These are phyloP conservation scores for Podospora australis DNA, from an alignment of 495 filamentous ascomycete genomes.

Conservation along the genomic window DNA sequence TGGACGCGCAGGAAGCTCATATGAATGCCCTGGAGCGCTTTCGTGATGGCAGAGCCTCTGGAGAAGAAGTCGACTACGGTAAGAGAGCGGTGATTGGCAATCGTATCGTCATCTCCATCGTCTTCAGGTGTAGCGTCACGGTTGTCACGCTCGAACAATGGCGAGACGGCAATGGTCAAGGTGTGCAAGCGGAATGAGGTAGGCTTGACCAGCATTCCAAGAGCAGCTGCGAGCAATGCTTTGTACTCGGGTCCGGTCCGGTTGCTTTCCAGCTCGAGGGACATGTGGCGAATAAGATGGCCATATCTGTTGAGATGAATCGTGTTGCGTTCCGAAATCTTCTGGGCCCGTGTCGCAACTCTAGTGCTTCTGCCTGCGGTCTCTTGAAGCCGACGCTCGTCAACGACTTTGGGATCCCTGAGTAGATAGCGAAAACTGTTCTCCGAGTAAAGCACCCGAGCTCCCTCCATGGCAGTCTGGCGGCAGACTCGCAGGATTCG, in stretches of 20 bases:
- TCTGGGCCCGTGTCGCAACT: background rate
- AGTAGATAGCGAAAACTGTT: constrained; percentile 36
- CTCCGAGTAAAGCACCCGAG: constrained; percentile 31
- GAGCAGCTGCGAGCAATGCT: constrained; percentile 14
- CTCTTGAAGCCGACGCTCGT: background rate
- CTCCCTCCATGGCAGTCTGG: constrained; percentile 22
- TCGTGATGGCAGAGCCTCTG: constrained; percentile 1
- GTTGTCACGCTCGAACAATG: background rate
- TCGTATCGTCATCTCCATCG: background rate
- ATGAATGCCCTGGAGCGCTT: constrained; percentile 17
- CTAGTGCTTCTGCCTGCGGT: background rate
- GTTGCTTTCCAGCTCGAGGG: constrained; percentile 31
- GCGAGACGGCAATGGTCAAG: constrained; percentile 24
- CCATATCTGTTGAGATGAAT: constrained; percentile 32
- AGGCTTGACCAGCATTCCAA: constrained; percentile 8
- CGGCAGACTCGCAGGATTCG: constrained; percentile 27
- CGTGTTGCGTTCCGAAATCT: background rate
- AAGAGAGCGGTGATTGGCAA: constrained; percentile 7
- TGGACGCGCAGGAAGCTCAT: constrained; percentile 20
- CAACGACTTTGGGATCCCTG: constrained; percentile 21
- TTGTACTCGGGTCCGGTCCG: constrained; percentile 20
- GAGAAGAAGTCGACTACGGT: constrained; percentile 21
- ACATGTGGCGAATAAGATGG: constrained; percentile 31
- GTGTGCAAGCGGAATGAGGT: constrained; percentile 23
- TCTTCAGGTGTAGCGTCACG: background rate